phyloP scores from a whole-genome alignment of 148 eudicot species.

The Simmondsia chinensis region DNA sequence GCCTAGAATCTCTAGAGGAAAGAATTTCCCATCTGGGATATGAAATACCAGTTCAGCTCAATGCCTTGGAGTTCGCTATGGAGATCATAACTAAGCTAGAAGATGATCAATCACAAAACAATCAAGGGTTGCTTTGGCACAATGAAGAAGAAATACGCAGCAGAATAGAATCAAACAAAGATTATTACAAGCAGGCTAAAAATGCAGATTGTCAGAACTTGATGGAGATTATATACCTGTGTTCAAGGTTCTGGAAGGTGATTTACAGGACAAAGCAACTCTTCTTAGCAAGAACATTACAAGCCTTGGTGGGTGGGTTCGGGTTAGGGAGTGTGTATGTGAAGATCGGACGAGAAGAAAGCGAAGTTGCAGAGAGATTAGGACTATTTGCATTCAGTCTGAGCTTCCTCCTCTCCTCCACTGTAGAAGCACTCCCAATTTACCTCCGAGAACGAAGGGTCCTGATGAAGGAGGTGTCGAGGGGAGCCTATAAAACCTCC shows the following conservation, averaged over 20 bases:
- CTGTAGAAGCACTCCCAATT: slow-evolving; percentile 92
- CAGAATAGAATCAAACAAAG: slow-evolving; percentile 1
- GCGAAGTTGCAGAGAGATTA: slow-evolving; percentile 62
- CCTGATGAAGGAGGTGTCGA: slow-evolving; percentile 87
- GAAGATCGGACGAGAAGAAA: slow-evolving; percentile 46
- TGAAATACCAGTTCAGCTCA: slow-evolving; percentile 60
- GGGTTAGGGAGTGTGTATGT: slow-evolving; percentile 79
- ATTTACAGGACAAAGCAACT: slow-evolving; percentile 86
- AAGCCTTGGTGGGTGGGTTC: slow-evolving; percentile 88
- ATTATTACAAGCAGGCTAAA: not conserved
- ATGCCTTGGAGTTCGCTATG: slow-evolving; percentile 81
- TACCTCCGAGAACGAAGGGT: slow-evolving; percentile 90
- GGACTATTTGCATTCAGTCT: slow-evolving; percentile 89
- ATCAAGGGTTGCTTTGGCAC: slow-evolving; percentile 5
- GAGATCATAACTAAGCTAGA: slow-evolving; percentile 57
- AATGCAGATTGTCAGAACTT: slow-evolving; percentile 4
- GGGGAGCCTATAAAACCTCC: slow-evolving; percentile 63
- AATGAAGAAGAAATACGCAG: slow-evolving; percentile 3
- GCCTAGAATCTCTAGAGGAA: slow-evolving; percentile 54
- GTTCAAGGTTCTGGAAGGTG: slow-evolving; percentile 68
- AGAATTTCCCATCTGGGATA: slow-evolving; percentile 47
- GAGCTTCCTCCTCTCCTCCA: slow-evolving; percentile 88
- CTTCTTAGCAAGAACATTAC: slow-evolving; percentile 85
- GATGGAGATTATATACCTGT: slow-evolving; percentile 49
- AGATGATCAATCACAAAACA: slow-evolving; percentile 18